Conservation (phyloP, 345 rosid species). For the Balakata baccata region DNA sequence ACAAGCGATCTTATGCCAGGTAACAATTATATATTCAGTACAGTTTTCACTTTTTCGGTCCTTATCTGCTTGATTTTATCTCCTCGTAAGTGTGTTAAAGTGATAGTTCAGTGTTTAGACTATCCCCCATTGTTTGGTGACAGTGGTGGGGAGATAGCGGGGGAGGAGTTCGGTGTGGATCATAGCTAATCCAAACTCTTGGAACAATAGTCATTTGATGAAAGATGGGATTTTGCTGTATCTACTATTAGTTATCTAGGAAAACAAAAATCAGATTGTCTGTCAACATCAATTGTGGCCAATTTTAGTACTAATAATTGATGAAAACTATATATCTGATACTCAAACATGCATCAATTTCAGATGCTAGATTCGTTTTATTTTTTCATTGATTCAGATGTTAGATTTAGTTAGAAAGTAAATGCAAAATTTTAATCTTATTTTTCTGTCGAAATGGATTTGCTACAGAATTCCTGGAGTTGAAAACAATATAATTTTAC, state of each 20-base stretch:
- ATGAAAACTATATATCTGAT: no score
- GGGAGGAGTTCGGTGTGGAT: background rate
- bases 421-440: no score
- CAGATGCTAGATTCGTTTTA: no score
- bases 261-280: background rate
- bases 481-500: no score
- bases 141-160: background rate
- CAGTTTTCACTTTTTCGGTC: background rate
- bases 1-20: conserved; percentile 89
- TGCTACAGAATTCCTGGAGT: no score
- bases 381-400: no score
- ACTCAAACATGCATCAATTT: no score
- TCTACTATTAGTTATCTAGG: background rate
- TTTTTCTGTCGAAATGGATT: no score
- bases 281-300: background rate
- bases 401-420: no score
- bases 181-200: background rate
- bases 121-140: background rate
- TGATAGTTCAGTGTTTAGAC: background rate
- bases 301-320: no score
- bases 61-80: background rate
- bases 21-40: conserved; percentile 10
- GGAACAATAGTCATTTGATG: background rate
- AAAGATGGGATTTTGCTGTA: background rate
- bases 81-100: background rate